Evolutionary conservation across 2,329 filamentous ascomycete species (phyloP), one percentile per base, ranked within the genome.

Genomic region (Harringtonia aguacate): DNA sequence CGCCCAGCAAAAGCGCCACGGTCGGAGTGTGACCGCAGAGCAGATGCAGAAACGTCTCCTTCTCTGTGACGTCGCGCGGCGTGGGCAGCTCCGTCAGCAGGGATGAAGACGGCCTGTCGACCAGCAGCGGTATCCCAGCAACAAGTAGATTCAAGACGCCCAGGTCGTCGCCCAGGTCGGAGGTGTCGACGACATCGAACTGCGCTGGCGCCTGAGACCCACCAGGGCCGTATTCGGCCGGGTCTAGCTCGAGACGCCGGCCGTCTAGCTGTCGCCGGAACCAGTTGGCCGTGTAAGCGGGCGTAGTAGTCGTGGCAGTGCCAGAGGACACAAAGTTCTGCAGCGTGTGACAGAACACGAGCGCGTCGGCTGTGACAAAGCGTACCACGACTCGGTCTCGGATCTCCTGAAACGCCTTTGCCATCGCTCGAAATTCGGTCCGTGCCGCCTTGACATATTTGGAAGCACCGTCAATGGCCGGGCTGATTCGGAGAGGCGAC

Each of bases 141-240:
- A 66, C 53, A 7, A 75, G 51, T 15, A 74, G 12, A 48, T 72
- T 72, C 9, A 75, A 45, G 12, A 54, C 46, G 17, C 69, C 70
- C 8, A 68, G 18, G 40, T 66, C 60, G 45, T 72, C 68, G 2
- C 60, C 54, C 12, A 75, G 55, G 42, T 67, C 66, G 3, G 65
- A 66, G 0, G 73, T 76, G 48, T 81, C 75, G 43, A 81, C 72
- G 4, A 72, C 60, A 52, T 79, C 67, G 50, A 80, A 81, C 4
- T 44, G 36, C 5, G 50, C 56, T 0, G 72, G 68, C 1, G 62
- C 67, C 14, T 30, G 30, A 15, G 18, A 14, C 7, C 20, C 20
- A 2, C 20, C 20, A 2, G 44, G 40, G 2, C 55, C 53, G 49
- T 77, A 77, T 4, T 63, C 61, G 2, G 46, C 47, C 2, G 54